Evolutionary conservation across 768 basidiomycete species (phyloP), one percentile per base, ranked within the genome.

Genomic region (Rubroboletus satanas): DNA sequence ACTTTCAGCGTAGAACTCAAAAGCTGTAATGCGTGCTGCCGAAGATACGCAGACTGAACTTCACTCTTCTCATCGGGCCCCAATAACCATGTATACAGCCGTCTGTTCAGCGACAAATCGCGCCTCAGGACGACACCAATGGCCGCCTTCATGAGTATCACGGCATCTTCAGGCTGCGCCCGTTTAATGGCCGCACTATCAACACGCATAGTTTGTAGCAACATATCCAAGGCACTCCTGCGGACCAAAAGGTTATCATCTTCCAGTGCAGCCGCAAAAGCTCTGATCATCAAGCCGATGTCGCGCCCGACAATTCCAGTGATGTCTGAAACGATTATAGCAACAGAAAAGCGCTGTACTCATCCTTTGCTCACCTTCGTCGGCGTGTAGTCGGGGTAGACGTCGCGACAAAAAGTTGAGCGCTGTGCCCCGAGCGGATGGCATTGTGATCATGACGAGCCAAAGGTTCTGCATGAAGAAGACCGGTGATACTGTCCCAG

Each of bases 381-480:
- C 81, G 1, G 81, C 75, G 59, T 83, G 78, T 42, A 89, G 66
- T 33, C 76, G 81, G 6, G 93, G 91, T 58, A 98, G 69, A 21
- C 93, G 81, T 29, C 91, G 83, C 7, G 87, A 79, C 17, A 99
- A 82, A 68, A 93, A 93, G 68, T 90, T 95, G 29, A 98, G 75
- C 0, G 94, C 85, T 0, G 93, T 87, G 29, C 90, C 88, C 39
- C 97, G 85, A 17, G 89, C 86, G 23, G 86, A 79, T 0, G 94
- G 88, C 12, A 90, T 87, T 0, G 95, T 97, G 51, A 98, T 77
- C 82, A 98, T 90, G 45, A 90, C 82, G 32, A 98, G 78, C 90
- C 95, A 98, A 35, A 98, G 78, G 59, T 94, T 98, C 70, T 98
- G 94, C 66, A 96, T 83, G 77, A 98, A 98, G 75, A 97, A 96